phyloP scores from a whole-genome alignment of 1,284 basidiomycete species.

The Cryptococcus maquisensis region DNA sequence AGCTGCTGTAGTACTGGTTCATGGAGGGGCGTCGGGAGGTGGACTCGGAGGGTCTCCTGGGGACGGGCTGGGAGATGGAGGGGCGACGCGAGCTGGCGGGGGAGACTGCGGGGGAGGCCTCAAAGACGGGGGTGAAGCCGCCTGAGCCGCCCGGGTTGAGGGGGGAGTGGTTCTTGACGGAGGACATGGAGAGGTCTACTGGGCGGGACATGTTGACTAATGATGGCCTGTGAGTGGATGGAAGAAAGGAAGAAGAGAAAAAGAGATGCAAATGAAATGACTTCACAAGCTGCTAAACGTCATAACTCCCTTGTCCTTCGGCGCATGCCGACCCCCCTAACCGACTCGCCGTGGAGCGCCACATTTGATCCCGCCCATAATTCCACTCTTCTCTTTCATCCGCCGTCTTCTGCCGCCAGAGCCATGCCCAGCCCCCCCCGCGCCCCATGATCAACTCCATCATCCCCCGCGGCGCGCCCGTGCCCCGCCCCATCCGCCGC shows the following conservation, averaged over 20 bases:
- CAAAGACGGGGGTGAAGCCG: conserved; percentile 8
- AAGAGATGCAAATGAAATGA: not conserved
- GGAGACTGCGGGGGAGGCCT: conserved; percentile 17
- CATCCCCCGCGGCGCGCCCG: not conserved
- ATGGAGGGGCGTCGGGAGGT: conserved; percentile 8
- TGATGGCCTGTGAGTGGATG: not conserved
- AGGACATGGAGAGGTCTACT: conserved; percentile 15
- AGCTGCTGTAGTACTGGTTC: conserved; percentile 1
- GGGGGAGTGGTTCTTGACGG: conserved; percentile 9
- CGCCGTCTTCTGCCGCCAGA: too few relatives aligned
- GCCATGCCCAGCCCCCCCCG: too few relatives aligned
- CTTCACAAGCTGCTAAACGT: not conserved
- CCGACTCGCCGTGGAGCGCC: too few relatives aligned
- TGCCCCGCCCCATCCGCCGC: conserved; percentile 37
- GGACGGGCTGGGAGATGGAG: conserved; percentile 17
- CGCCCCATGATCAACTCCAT: not conserved
- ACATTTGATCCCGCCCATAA: too few relatives aligned
- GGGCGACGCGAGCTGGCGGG: conserved; percentile 20
- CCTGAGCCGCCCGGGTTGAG: conserved; percentile 1
- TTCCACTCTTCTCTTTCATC: too few relatives aligned
- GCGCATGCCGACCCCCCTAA: not conserved
- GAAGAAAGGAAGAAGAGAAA: not conserved
- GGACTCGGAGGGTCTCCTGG: conserved; percentile 14
- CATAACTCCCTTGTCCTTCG: too few relatives aligned
- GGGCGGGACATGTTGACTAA: conserved; percentile 10